These are phyloP conservation scores for Dictyostelium capitatum DNA, from an alignment of 78 protist species.

Conservation along the genomic window DNA sequence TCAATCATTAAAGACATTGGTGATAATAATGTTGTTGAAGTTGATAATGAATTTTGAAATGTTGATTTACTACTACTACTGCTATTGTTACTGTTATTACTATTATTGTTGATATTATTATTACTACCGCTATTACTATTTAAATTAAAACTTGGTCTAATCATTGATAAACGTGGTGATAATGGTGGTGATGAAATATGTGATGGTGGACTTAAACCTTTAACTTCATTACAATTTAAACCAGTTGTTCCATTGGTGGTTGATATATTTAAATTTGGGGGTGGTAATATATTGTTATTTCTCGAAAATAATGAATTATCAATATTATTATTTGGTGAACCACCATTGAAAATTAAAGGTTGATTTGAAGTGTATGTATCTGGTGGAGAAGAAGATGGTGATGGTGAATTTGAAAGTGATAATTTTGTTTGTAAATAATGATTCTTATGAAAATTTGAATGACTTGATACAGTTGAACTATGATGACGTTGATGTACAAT, in stretches of 20 bases:
- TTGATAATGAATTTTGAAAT: neutral
- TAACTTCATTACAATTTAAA: neutral
- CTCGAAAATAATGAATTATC: neutral
- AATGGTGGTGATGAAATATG: conserved; percentile 58
- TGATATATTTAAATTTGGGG: neutral
- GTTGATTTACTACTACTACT: neutral
- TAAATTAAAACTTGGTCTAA: conserved; percentile 57
- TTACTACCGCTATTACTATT: conserved; percentile 1
- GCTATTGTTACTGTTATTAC: neutral
- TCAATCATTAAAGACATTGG: neutral
- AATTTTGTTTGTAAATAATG: neutral
- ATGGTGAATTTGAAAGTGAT: conserved; percentile 41
- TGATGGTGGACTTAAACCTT: conserved; percentile 13
- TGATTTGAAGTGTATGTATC: neutral
- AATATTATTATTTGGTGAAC: neutral
- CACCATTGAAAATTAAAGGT: neutral
- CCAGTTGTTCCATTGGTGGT: neutral
- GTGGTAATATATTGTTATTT: neutral
- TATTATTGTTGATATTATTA: too few species aligned
- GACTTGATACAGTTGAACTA: conserved; percentile 9
- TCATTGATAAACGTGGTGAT: conserved; percentile 76
- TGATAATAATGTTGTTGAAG: neutral
- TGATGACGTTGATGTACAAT: conserved; percentile 17
- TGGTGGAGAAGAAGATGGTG: conserved; percentile 70
- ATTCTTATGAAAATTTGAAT: neutral